phyloP scores from a whole-genome alignment of 768 basidiomycete species.

The Pulveroboletus sp. region DNA sequence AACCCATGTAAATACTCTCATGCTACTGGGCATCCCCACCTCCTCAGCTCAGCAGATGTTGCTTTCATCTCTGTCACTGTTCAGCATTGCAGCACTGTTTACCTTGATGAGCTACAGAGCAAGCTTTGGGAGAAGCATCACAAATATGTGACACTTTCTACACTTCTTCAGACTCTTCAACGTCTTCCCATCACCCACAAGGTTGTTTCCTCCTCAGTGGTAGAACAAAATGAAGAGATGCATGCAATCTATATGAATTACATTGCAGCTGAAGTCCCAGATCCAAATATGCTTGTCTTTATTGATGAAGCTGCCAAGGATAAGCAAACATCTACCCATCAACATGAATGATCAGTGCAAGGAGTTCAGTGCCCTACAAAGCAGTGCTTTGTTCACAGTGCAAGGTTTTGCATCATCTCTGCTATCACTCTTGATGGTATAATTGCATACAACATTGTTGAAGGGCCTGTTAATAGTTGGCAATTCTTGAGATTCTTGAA shows the following conservation, averaged over 20 bases:
- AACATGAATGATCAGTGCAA: neutral
- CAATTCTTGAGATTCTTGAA: slow-evolving; percentile 9
- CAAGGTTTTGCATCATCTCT: slow-evolving; percentile 14
- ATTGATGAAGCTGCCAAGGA: slow-evolving; percentile 17
- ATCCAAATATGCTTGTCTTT: slow-evolving; percentile 25
- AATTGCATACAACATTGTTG: slow-evolving; percentile 14
- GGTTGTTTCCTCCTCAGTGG: neutral
- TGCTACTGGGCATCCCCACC: neutral
- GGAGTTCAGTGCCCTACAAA: neutral
- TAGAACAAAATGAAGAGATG: slow-evolving; percentile 10
- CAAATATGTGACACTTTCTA: neutral
- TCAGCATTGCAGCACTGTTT: neutral
- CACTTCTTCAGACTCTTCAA: neutral
- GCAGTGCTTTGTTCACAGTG: neutral
- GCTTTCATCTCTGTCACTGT: neutral
- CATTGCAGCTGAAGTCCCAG: slow-evolving; percentile 9
- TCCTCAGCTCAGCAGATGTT: neutral
- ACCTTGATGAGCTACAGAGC: neutral
- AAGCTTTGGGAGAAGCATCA: neutral
- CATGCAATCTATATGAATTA: slow-evolving; percentile 8
- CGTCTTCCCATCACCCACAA: neutral
- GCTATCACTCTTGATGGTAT: slow-evolving; percentile 15
- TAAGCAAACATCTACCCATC: too few relatives aligned
- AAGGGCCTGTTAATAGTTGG: slow-evolving; percentile 8
- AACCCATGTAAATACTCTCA: neutral